Evolutionary conservation across 345 rosid genomes (phyloP), one percentile per base, ranked within the genome.

Genomic region (Orychophragmus violaceus): DNA sequence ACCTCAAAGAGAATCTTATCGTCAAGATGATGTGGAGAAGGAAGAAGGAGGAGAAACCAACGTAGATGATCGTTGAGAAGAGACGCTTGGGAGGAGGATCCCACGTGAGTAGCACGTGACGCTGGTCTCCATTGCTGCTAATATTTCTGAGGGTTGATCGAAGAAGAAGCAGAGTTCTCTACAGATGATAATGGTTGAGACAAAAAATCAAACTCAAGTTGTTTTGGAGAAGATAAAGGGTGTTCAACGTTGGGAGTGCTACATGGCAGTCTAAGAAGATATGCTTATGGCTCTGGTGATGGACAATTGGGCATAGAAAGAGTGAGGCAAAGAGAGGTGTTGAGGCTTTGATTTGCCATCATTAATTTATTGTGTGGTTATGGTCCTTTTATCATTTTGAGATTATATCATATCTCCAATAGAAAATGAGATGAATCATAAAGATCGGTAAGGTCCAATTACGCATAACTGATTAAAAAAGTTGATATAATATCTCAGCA

Each of bases 1-100:
- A 90, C 98, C 92, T 94, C 96, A n/a, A 94, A 94, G 19, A 94
- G 95, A 66, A 94, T 96, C 76, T 90, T 83, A 78, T 94, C 56
- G 7, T 97, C 99, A 16, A 90, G 91, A 84, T 49, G 89, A 81
- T 0, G 91, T 59, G 59, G 83, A 84, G 50, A 81, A 32, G 50
- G 88, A 78, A 32, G 39, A 35, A 14, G 85, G 36, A 35, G 87
- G 81, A 56, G 95, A 82, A 62, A 77, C 76, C 21, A 80, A 18
- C 62, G 87, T 79, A 70, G 90, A 77, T 22, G 87, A 82, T 68
- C 82, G 89, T 82, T 82, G 84, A 78, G 95, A 85, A 64, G 90
- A 83, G 77, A 82, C 83, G 42, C 71, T 59, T 45, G 95, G 92
- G 14, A 81, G 79, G 64, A 85, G 64, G 48, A 81, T 81, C 69